Percentiles rank a stretch among this genome's conserved stretches.
These are phyloP conservation scores for Porphyrellus cyaneotinctus DNA, from an alignment of 768 basidiomycete genomes.

Conservation along the genomic window DNA sequence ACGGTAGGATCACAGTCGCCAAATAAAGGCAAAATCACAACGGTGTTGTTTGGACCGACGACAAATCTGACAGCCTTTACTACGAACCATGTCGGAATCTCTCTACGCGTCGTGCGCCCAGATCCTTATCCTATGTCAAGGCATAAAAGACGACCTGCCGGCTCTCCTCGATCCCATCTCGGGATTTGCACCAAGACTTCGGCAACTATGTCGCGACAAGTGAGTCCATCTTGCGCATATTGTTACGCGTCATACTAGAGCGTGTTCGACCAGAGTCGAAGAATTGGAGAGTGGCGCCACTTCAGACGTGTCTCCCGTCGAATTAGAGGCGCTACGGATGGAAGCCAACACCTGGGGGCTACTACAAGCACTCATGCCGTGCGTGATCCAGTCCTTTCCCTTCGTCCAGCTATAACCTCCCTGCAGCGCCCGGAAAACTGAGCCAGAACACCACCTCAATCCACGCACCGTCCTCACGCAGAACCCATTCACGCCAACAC, in stretches of 20 bases:
- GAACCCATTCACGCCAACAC: conserved; percentile 82
- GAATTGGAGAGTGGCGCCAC: conserved; percentile 45
- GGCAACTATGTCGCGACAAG: conserved; percentile 52
- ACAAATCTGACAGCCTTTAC: too few species aligned
- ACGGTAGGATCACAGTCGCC: too few species aligned
- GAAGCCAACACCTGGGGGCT: conserved; percentile 83
- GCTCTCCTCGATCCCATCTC: conserved; percentile 59
- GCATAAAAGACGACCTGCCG: conserved; percentile 51
- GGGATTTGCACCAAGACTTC: conserved; percentile 67
- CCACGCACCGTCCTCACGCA: conserved; percentile 54
- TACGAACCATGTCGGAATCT: conserved; percentile 30
- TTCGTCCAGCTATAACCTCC: neutral
- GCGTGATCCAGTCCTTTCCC: conserved; percentile 29
- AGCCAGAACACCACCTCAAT: conserved; percentile 42
- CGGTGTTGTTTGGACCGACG: too few species aligned
- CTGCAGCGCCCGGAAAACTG: conserved; percentile 64
- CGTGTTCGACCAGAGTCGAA: conserved; percentile 39
- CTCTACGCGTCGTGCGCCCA: conserved; percentile 68
- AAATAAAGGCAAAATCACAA: too few species aligned
- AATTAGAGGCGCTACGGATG: conserved; percentile 60
- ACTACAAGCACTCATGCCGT: conserved; percentile 75
- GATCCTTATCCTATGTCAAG: conserved; percentile 57
- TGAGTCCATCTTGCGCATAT: conserved; percentile 33
- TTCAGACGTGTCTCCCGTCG: conserved; percentile 40
- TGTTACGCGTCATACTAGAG: neutral